Conservation (phyloP, 208 protist genomes). For the Trypanosomatidae sp. region DNA sequence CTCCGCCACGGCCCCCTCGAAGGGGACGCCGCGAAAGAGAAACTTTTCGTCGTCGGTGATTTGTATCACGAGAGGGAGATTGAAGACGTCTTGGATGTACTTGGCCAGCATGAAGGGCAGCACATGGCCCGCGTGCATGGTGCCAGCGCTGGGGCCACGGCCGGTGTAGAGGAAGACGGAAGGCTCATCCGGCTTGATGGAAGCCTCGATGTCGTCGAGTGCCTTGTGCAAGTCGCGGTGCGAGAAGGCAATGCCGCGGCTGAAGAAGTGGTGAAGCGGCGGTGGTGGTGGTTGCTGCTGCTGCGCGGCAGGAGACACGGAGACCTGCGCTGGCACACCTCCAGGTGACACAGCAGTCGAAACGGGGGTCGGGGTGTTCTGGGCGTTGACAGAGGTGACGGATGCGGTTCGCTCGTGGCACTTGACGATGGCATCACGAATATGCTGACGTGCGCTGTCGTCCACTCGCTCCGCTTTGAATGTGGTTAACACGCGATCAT, state of each 20-base stretch:
- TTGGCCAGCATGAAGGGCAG: constrained; percentile 99
- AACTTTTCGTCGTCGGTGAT: constrained; percentile 99
- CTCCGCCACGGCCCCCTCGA: constrained; percentile 77
- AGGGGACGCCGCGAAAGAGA: constrained; percentile 95
- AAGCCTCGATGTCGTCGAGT: constrained; percentile 87
- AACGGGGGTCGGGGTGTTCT: not conserved
- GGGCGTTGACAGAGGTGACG: constrained; percentile 13
- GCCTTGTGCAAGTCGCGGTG: constrained; percentile 96
- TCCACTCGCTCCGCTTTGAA: constrained; percentile 81
- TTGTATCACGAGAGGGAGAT: constrained; percentile 98
- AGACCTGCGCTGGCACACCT: not conserved
- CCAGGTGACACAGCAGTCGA: not conserved
- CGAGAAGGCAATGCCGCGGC: constrained; percentile 96
- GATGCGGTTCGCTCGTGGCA: constrained; percentile 6
- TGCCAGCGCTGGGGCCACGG: constrained; percentile 95
- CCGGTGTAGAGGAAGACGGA: constrained; percentile 99
- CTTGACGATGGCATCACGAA: constrained; percentile 32
- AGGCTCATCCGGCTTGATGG: constrained; percentile 49
- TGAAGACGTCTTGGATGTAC: constrained; percentile 98
- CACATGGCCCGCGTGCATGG: constrained; percentile 99
- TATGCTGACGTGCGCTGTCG: constrained; percentile 27
- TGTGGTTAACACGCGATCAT: constrained; percentile 74
- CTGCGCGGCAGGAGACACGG: not conserved
- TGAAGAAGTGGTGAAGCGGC: constrained; percentile 92
- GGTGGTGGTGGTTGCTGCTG: not conserved